Evolutionary conservation across 2,329 filamentous ascomycete genomes (phyloP).

Genomic region (Lachnellula suecica): DNA sequence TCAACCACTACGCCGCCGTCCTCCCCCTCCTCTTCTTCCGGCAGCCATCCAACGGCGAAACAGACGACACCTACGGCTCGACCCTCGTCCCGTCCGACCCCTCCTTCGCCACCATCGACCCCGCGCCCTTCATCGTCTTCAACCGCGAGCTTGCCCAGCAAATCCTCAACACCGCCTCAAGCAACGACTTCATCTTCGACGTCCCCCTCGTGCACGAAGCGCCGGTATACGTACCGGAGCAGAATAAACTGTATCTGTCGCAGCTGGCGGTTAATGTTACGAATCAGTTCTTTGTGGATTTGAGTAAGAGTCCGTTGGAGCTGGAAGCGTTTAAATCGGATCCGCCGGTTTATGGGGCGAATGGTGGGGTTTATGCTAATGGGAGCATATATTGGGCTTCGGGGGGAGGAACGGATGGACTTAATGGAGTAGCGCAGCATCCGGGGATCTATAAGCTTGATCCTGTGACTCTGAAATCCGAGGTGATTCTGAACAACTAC

Average conservation of each 20-base stretch:
- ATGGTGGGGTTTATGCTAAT: slow-evolving; percentile 28
- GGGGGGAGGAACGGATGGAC: slow-evolving; percentile 1
- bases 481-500: slow-evolving; percentile 32
- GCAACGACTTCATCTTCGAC: background rate
- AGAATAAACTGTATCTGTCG: slow-evolving; percentile 40
- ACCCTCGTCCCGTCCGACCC: background rate
- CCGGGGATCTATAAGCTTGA: slow-evolving; percentile 13
- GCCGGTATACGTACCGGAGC: slow-evolving; percentile 38
- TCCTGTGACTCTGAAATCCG: slow-evolving; percentile 21
- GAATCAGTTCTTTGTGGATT: slow-evolving; percentile 29
- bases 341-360: slow-evolving; percentile 41
- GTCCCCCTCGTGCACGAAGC: slow-evolving; percentile 36
- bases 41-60: background rate
- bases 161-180: background rate
- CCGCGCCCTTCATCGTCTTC: background rate
- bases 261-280: slow-evolving; percentile 37
- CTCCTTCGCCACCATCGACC: background rate
- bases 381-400: slow-evolving; percentile 36
- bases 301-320: slow-evolving; percentile 14
- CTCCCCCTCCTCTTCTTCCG: background rate
- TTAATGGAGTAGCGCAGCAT: slow-evolving; percentile 29
- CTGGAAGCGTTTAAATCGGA: slow-evolving; percentile 38
- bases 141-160: background rate
- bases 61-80: background rate
- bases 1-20: background rate